Base-by-base conservation (phyloP, 1,284 basidiomycete species). In the Moesziomyces parantarcticus region DNA sequence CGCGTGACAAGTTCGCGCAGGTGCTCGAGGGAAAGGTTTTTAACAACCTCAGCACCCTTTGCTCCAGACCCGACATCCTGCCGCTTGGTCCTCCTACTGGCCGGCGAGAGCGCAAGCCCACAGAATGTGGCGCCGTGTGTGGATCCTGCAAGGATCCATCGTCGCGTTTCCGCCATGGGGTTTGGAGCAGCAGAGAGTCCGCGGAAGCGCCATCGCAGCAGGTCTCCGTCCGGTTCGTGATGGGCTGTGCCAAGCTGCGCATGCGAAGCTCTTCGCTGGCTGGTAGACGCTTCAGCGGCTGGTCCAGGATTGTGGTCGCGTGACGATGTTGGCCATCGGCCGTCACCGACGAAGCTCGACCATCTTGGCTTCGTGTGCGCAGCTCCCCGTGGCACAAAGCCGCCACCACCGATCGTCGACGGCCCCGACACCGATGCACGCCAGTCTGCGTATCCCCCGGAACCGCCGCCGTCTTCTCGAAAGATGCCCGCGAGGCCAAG, bases 401-500 rank as follows among this genome's bases (percentile, higher is more conserved):
- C 10, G 8, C 32, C 20, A 4, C 20, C n/a, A 25, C 46, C 47
- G n/a, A 54, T 41, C 40, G 32, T 54, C 16, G 47, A 46, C 1
- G 29, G 29, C 10, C 29, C 29, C 29, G 65, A 68, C 1, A 61
- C 20, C 3, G 62, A 62, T 3, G 46, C 25, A 18, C 58, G 56
- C 68, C 68, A 71, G 50, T 71, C 68, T 11, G 65, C 36, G 39
- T 50, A 55, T 16, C 40, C 43, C 40, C 54, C 58, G 26, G 29
- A 22, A 23, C 40, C 45, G 52, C 41, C 50, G 55, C 50, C 16
- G 34, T 29, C 25, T 51, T 39, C 59, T 25, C 48, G 54, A 23
- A 58, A 62, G 48, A 68, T 62, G 32, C 65, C 65, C 32, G 65
- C 65, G 21, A 68, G 58, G 3, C 65, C 65, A 6, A 68, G 43